Evolutionary conservation across 768 basidiomycete species (phyloP).

Genomic region (Xerocomus potaroensis): DNA sequence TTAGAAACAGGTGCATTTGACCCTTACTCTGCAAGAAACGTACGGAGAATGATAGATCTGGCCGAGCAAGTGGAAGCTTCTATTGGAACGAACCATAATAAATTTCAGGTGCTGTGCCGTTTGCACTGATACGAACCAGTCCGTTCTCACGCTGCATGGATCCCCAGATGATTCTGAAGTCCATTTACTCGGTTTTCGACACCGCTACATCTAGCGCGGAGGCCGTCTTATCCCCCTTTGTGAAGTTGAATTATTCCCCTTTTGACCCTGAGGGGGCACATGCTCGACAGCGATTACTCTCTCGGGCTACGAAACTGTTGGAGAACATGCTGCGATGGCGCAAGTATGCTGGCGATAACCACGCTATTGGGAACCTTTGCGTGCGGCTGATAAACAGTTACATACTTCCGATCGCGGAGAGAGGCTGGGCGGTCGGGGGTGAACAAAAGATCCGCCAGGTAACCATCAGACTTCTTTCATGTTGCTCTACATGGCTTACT

Average conservation of each 20-base stretch:
- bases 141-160: conserved; percentile 7
- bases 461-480: conserved; percentile 10
- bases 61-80: conserved; percentile 78
- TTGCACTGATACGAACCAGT: background rate
- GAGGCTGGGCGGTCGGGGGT: conserved; percentile 88
- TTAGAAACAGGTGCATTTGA: conserved; percentile 81
- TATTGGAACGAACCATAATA: conserved; percentile 56
- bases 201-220: conserved; percentile 50
- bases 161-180: conserved; percentile 53
- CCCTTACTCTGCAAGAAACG: conserved; percentile 66
- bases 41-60: conserved; percentile 64
- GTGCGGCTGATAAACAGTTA: conserved; percentile 53
- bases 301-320: conserved; percentile 66
- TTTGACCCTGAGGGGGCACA: conserved; percentile 78
- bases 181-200: conserved; percentile 50
- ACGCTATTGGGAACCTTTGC: conserved; percentile 51
- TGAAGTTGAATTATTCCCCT: conserved; percentile 37
- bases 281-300: conserved; percentile 67
- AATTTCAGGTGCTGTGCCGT: conserved; percentile 51
- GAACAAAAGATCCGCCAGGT: conserved; percentile 62
- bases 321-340: conserved; percentile 73
- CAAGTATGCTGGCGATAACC: conserved; percentile 61
- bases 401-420: conserved; percentile 62
- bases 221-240: conserved; percentile 45
- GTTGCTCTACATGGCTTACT: conserved; percentile 5